Percentiles rank a stretch among this genome's conserved stretches.
phyloP scores from a whole-genome alignment of 2,329 filamentous ascomycete genomes.

The Scleromitrula shiraiana region DNA sequence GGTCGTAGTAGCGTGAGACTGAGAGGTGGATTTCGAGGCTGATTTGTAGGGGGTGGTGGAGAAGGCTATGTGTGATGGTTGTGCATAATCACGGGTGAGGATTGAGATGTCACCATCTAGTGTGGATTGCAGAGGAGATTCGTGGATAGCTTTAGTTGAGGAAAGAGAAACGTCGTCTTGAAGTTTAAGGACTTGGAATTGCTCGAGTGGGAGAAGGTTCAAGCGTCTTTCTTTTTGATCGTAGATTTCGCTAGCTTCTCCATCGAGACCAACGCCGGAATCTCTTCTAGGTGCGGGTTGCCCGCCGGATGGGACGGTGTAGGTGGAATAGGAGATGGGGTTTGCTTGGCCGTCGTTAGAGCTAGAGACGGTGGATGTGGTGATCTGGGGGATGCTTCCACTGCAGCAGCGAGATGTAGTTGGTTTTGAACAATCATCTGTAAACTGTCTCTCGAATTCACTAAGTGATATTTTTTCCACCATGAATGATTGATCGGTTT shows the following conservation, averaged over 20 bases:
- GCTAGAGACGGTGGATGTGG: neutral
- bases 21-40: neutral
- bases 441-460: slow-evolving; percentile 5
- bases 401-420: neutral
- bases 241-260: neutral
- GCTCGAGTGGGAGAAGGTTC: too few relatives aligned
- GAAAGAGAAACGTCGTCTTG: neutral
- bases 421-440: neutral
- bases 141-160: neutral
- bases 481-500: slow-evolving; percentile 3
- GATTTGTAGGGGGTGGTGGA: neutral
- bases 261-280: too few relatives aligned
- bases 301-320: neutral
- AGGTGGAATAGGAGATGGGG: neutral
- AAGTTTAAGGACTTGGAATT: neutral
- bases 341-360: too few relatives aligned
- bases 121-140: neutral
- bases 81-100: neutral
- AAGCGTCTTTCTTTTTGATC: too few relatives aligned
- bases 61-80: neutral
- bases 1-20: too few relatives aligned
- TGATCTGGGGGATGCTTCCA: neutral
- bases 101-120: neutral
- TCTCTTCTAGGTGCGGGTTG: neutral
- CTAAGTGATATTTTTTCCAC: neutral